Evolutionary conservation across 2,329 filamentous ascomycete species (phyloP).

Genomic region (Drechslerella stenobrocha): DNA sequence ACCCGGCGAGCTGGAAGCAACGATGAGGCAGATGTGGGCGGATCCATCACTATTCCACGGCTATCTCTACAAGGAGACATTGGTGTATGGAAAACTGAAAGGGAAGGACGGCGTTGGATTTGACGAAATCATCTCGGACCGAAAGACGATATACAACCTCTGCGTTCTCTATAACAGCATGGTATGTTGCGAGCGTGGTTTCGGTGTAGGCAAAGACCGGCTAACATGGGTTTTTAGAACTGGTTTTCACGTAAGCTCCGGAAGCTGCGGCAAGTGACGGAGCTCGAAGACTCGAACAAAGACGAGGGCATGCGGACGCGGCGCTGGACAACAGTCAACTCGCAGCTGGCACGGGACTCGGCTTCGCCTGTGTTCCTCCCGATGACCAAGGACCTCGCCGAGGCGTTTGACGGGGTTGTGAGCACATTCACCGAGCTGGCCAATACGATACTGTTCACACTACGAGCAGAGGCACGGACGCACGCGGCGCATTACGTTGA

Average conservation of each 20-base stretch:
- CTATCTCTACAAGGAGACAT: constrained; percentile 34
- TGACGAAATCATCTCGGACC: constrained; percentile 80
- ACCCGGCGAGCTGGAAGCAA: constrained; percentile 44
- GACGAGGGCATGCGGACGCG: constrained; percentile 37
- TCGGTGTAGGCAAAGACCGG: too few relatives aligned
- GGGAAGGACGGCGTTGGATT: constrained; percentile 47
- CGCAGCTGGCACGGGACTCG: constrained; percentile 57
- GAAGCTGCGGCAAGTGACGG: constrained; percentile 76
- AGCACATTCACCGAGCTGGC: constrained; percentile 80
- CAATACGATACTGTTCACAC: constrained; percentile 74
- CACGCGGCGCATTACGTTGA: constrained; percentile 79
- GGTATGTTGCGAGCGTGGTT: too few relatives aligned
- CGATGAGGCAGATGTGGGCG: constrained; percentile 51
- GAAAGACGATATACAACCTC: constrained; percentile 79
- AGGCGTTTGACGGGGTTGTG: constrained; percentile 83
- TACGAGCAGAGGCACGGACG: constrained; percentile 86
- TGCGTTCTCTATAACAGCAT: constrained; percentile 94
- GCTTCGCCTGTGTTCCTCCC: constrained; percentile 78
- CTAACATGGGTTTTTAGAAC: constrained; percentile 60
- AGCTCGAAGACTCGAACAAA: constrained; percentile 51
- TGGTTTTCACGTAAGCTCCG: constrained; percentile 85
- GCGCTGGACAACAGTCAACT: constrained; percentile 55
- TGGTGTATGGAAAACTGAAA: constrained; percentile 61
- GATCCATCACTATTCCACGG: constrained; percentile 26
- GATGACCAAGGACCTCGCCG: constrained; percentile 60